Base-by-base conservation (phyloP, 805 yeast genomes). In the Wickerhamiella lipophila region DNA sequence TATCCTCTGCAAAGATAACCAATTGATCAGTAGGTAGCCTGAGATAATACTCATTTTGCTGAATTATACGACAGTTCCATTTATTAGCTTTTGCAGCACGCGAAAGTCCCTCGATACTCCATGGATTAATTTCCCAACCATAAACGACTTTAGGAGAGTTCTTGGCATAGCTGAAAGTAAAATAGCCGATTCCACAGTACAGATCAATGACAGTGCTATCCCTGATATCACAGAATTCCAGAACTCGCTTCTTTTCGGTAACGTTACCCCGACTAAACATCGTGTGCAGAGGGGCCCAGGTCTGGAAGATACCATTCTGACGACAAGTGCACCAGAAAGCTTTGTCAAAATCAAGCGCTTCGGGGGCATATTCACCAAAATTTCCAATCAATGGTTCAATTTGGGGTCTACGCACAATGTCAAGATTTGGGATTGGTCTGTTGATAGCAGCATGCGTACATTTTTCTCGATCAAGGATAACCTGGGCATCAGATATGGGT, bases 231-330 rank as follows among this genome's bases (percentile, higher is more conserved):
- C 46, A 8, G 3, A 35, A 35, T 0, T 61, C 60, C 36, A 83
- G 59, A 0, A 85, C 70, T 18, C 95, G 63, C 12, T 76, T 72
- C 61, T 85, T 85, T 58, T 85, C 95, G 54, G 81, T 81, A 56
- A 86, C 75, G 60, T 85, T 85, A 1, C 95, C 95, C 16, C 95
- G 64, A 44, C 88, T 79, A 60, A 86, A 86, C 95, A 85, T 85
- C 1, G 94, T 83, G 58, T 77, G 80, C 49, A 72, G 61, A 1
- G 95, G 95, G 5, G 89, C 84, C 95, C 95, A 85, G 8, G 74
- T 71, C 58, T 85, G 95, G 53, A 61, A 67, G 2, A 85, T 76
- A 1, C 86, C 87, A 60, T 86, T 83, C 57, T 85, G 95, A 2
- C 69, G 64, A 1, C 71, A 71, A 9, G 70, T 63, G 56, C 87